These are phyloP conservation scores for Beauveria caledonica DNA, from an alignment of 2,329 filamentous ascomycete genomes.

Conservation along the genomic window DNA sequence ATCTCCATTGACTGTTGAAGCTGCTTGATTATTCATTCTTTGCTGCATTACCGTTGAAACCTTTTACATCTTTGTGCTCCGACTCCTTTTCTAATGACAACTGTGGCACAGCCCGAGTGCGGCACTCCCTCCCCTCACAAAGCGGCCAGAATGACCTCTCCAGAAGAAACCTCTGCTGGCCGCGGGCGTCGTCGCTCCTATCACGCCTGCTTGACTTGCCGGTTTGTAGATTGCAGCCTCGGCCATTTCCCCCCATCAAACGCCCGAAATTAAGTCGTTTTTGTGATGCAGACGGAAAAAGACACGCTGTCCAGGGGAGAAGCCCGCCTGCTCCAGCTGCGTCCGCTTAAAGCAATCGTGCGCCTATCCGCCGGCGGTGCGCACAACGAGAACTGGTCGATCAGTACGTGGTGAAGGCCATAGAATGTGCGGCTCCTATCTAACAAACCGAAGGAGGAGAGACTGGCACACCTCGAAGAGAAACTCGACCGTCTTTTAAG, in stretches of 20 bases:
- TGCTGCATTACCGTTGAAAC: background rate
- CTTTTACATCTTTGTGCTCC: background rate
- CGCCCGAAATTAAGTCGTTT: background rate
- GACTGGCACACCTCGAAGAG: conserved; percentile 42
- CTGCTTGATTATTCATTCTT: background rate
- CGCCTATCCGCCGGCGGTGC: conserved; percentile 32
- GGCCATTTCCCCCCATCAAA: background rate
- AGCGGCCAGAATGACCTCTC: conserved; percentile 21
- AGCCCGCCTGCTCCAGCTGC: conserved; percentile 42
- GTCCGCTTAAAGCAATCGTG: conserved; percentile 39
- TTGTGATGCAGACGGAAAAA: conserved; percentile 28
- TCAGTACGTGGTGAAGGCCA: conserved; percentile 29
- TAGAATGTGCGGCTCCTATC: conserved; percentile 1
- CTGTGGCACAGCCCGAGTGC: background rate
- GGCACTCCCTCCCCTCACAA: background rate
- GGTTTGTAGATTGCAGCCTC: conserved; percentile 23
- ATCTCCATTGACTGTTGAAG: background rate
- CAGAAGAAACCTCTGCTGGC: conserved; percentile 22
- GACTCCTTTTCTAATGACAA: too few relatives aligned
- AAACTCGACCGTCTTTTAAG: conserved; percentile 42
- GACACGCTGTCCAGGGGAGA: conserved; percentile 43
- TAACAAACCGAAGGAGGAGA: conserved; percentile 33
- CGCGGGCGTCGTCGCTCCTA: conserved; percentile 32
- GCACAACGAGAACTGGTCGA: conserved; percentile 31
- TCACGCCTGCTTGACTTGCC: conserved; percentile 39